These are phyloP conservation scores for Trichoderma sp. DNA, from an alignment of 2,329 filamentous ascomycete genomes.

Conservation along the genomic window DNA sequence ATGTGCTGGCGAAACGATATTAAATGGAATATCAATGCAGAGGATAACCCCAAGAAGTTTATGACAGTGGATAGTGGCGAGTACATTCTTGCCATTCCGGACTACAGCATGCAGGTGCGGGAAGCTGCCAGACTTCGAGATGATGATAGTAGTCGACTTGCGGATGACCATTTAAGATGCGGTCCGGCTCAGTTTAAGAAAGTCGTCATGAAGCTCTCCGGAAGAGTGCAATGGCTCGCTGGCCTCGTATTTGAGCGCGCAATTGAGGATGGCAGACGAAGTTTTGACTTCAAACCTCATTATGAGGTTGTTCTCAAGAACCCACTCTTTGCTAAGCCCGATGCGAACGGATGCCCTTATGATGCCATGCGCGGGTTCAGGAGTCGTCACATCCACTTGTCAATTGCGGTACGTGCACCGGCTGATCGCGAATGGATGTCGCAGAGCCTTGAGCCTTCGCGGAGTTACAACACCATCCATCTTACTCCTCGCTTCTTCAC, in stretches of 20 bases:
- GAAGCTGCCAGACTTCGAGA: slow-evolving; percentile 53
- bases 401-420: slow-evolving; percentile 84
- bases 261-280: slow-evolving; percentile 67
- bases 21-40: slow-evolving; percentile 77
- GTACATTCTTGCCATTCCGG: slow-evolving; percentile 90
- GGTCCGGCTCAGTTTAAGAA: slow-evolving; percentile 95
- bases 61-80: slow-evolving; percentile 96
- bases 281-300: slow-evolving; percentile 87
- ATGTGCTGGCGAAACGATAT: slow-evolving; percentile 99
- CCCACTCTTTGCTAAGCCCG: slow-evolving; percentile 67
- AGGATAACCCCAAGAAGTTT: slow-evolving; percentile 85
- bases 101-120: slow-evolving; percentile 85
- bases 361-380: slow-evolving; percentile 97
- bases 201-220: slow-evolving; percentile 97
- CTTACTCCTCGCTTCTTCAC: slow-evolving; percentile 95
- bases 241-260: slow-evolving; percentile 91
- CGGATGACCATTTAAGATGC: slow-evolving; percentile 64
- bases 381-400: slow-evolving; percentile 94
- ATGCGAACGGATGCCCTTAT: slow-evolving; percentile 59
- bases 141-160: slow-evolving; percentile 59
- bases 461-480: slow-evolving; percentile 95
- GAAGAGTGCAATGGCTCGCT: slow-evolving; percentile 88
- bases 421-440: slow-evolving; percentile 83
- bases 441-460: slow-evolving; percentile 69
- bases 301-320: slow-evolving; percentile 87